Evolutionary conservation across 75 land plant genomes (phyloP).

Genomic region (Sequoia sempervirens): DNA sequence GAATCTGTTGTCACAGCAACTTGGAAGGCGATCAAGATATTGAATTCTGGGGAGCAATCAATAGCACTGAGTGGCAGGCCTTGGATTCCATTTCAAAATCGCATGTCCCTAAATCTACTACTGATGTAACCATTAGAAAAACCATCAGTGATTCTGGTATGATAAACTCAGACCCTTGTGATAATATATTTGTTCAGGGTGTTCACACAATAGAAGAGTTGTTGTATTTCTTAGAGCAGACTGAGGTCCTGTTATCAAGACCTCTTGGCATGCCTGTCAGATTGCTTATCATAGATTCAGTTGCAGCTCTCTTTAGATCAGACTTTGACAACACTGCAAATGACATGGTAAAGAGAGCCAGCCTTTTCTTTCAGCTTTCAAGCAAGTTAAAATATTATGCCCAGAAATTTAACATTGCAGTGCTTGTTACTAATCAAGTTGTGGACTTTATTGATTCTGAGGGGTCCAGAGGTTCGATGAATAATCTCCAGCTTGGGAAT

Average conservation of each 20-base stretch:
- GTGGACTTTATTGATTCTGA: conserved; percentile 33
- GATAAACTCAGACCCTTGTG: conserved; percentile 22
- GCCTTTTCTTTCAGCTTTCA: conserved; percentile 61
- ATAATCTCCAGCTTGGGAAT: conserved; percentile 42
- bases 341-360: conserved; percentile 49
- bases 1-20: neutral
- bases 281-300: conserved; percentile 72
- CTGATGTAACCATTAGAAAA: neutral
- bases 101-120: neutral
- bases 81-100: conserved; percentile 8
- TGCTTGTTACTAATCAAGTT: conserved; percentile 85
- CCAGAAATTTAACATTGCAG: conserved; percentile 45
- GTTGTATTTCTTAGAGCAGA: conserved; percentile 35
- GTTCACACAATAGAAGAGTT: conserved; percentile 58
- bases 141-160: neutral
- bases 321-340: conserved; percentile 55
- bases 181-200: conserved; percentile 45
- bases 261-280: conserved; percentile 30
- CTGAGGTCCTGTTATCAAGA: conserved; percentile 25
- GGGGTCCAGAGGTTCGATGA: conserved; percentile 10
- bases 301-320: conserved; percentile 77
- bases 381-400: conserved; percentile 61
- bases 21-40: conserved; percentile 2
- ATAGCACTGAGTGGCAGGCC: conserved; percentile 1
- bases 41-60: conserved; percentile 12